Base-by-base conservation (phyloP, 306 rosid species). In the Cucurbita maxima region DNA sequence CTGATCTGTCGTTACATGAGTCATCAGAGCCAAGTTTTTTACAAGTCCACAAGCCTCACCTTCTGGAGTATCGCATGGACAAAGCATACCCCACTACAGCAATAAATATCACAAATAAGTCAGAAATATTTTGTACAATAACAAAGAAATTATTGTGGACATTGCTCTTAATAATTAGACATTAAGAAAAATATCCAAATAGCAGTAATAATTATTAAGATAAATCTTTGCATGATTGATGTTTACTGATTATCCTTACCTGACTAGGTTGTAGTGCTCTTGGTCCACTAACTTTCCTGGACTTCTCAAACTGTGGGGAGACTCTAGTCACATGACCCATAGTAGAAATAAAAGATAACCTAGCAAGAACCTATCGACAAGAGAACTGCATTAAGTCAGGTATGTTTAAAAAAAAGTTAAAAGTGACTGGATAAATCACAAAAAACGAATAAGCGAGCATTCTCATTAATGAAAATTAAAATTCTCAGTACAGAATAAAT, bases 1-100 rank as follows among this genome's bases (percentile, higher is more conserved):
- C 75, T 90, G 96, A 84, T 93, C 97, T 40, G 96, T 93, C 40
- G 98, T 93, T 63, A 93, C 98, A 77, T 93, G 98, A 77, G 98
- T 87, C 98, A 93, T 90, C 81, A 93, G 78, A 72, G 98, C 97
- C 85, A 90, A 81, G 77, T 90, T 90, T 86, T 93, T 93, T 25
- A 93, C 97, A 44, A 93, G 90, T 77, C 98, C 98, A 84, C 97
- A 90, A 60, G 89, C 78, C 82, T 90, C 98, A 48, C 98, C 98
- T 81, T 93, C 98, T 47, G 98, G 98, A 78, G 98, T 93, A 81
- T 93, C 98, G 64, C 98, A 93, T 19, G 98, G 98, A 81, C 98
- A 93, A 75, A 90, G 98, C 98, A 93, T 93, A 62, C 98, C 98
- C 98, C 98, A 93, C 97, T 92, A 51, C 74, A 78, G 71, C 70